Conservation (phyloP, 1,284 basidiomycete species). For the Trametes hirsuta region DNA sequence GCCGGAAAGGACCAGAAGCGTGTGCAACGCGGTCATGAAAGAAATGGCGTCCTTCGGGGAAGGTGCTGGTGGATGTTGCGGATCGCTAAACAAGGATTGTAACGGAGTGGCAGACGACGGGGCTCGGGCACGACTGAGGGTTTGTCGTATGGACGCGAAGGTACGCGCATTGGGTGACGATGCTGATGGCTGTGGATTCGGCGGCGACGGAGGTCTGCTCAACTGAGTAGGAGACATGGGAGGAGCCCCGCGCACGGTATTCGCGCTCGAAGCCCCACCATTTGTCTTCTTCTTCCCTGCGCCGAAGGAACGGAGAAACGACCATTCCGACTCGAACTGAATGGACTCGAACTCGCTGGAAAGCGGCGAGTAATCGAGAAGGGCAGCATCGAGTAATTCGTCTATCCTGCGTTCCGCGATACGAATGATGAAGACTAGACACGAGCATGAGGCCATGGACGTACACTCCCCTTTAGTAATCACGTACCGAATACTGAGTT, state of each 20-base stretch:
- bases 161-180: conserved; percentile 45
- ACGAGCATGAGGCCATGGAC: not conserved
- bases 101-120: conserved; percentile 49
- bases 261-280: conserved; percentile 33
- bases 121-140: conserved; percentile 54
- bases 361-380: conserved; percentile 85
- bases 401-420: conserved; percentile 91
- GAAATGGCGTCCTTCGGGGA: conserved; percentile 75
- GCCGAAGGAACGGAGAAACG: conserved; percentile 81
- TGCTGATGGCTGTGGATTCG: conserved; percentile 40
- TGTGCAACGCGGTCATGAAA: conserved; percentile 88
- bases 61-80: conserved; percentile 39
- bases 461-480: not conserved
- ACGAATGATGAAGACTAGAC: conserved; percentile 92
- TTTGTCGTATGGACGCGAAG: conserved; percentile 68
- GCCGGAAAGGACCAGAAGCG: conserved; percentile 84
- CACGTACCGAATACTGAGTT: conserved; percentile 89
- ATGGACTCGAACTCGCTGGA: conserved; percentile 82
- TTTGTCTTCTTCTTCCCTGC: conserved; percentile 62
- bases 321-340: conserved; percentile 97
- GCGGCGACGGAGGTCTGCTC: conserved; percentile 51
- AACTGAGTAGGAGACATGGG: conserved; percentile 49
- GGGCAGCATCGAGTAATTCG: conserved; percentile 77
- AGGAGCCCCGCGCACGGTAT: conserved; percentile 41
- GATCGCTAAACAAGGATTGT: conserved; percentile 56